Evolutionary conservation across 1,284 basidiomycete genomes (phyloP), one percentile per base, ranked within the genome.

Genomic region (Gymnopus androsaceus): DNA sequence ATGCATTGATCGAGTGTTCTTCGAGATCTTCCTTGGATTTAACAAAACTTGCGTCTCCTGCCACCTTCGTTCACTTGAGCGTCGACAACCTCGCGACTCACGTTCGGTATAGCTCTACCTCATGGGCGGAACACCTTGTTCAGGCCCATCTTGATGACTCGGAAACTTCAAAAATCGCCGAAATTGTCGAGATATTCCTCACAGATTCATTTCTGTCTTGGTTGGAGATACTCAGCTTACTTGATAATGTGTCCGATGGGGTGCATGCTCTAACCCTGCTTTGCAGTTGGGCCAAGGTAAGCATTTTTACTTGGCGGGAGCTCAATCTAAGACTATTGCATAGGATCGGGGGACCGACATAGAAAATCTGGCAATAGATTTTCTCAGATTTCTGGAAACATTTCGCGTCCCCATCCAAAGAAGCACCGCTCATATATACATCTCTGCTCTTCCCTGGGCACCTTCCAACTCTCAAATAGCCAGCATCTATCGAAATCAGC

Each of bases 371-470:
- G 40, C 33, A 25, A 15, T 14, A 14, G 41, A 54, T 36, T 23
- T 33, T 46, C 25, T 25, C 28, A 8, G 15, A 21, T 54, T 54
- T 5, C 52, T 27, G 19, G 41, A 28, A 21, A 36, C 34, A 21
- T 54, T 38, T 27, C 52, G 27, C 11, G 42, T 38, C 14, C 52
- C 31, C 14, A 45, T 37, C 11, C 52, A 25, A 41, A 46, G 11
- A 12, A 47, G 8, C 42, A 15, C n/a, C 15, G 31, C 28, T 21
- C 42, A 34, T 17, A 31, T 54, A n/a, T 54, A 33, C 42, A 19
- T 37, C 11, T 46, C 31, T 46, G 52, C 52, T 3, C 41, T 54
- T 7, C 42, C 52, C 12, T 54, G 44, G 28, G 52, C 42, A 15
- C 52, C 52, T 7, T 21, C 40, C 9, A 15, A 19, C 12, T 52